A percentile compares a stretch with the other conserved stretches of the same genome.
phyloP scores from a whole-genome alignment of 2,329 filamentous ascomycete species.

The Colletotrichum sp. region DNA sequence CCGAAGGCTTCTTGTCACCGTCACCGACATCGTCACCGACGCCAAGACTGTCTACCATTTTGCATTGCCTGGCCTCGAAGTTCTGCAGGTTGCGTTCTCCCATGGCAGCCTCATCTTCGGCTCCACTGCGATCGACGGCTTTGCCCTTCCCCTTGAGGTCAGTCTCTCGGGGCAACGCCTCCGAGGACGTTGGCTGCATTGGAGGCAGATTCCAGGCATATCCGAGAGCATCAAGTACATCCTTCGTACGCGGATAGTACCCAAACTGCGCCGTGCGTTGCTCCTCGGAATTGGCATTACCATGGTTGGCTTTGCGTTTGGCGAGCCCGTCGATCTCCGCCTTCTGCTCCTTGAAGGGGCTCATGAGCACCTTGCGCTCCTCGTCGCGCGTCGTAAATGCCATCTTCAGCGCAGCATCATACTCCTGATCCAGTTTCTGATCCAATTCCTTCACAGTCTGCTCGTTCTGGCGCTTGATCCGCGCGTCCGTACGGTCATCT shows the following conservation, averaged over 20 bases:
- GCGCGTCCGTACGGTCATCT: background rate
- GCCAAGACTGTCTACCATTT: background rate
- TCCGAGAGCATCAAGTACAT: background rate
- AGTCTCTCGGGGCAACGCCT: background rate
- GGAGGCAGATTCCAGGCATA: background rate
- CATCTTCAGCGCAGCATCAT: background rate
- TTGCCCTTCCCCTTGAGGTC: background rate
- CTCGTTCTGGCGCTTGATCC: background rate
- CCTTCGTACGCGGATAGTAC: background rate
- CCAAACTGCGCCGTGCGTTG: background rate
- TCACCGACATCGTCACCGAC: background rate
- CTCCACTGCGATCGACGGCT: background rate
- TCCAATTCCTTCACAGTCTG: background rate
- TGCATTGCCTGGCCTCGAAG: background rate
- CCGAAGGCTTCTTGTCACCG: background rate
- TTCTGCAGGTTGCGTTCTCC: background rate
- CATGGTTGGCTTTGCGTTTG: background rate
- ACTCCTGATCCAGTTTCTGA: rapidly evolving
- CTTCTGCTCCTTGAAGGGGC: background rate
- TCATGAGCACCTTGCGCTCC: background rate
- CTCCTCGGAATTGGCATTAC: background rate
- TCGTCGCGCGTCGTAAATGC: background rate
- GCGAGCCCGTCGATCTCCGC: background rate
- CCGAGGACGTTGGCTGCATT: background rate
- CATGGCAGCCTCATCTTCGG: background rate